A percentile compares a stretch with the other conserved stretches of the same genome.
Conservation (phyloP, 345 rosid genomes). For the Adansonia digitata region DNA sequence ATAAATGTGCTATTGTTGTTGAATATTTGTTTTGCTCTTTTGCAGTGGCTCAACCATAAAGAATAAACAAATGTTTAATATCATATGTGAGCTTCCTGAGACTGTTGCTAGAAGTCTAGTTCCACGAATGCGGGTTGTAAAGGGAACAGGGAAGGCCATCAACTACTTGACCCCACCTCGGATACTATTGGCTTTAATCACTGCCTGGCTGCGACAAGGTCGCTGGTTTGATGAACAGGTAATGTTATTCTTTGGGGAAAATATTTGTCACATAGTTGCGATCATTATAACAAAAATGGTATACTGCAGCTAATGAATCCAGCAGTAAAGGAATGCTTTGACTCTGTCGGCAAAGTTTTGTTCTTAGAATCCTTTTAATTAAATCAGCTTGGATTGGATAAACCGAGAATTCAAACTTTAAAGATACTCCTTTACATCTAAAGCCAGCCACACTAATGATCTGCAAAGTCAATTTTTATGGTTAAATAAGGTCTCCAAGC, state of each 20-base stretch:
- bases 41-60: conserved; percentile 73
- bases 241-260: conserved; percentile 10
- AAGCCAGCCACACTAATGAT: background rate
- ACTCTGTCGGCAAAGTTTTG: background rate
- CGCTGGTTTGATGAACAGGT: conserved; percentile 98
- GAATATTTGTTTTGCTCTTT: background rate
- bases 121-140: conserved; percentile 83
- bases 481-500: background rate
- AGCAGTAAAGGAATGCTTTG: background rate
- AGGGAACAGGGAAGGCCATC: conserved; percentile 74
- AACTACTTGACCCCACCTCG: conserved; percentile 89
- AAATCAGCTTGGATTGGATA: background rate
- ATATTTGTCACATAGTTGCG: background rate
- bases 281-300: too few species aligned
- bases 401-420: background rate
- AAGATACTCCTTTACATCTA: background rate
- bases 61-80: conserved; percentile 87
- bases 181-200: conserved; percentile 82
- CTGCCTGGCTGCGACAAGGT: conserved; percentile 86
- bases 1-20: background rate
- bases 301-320: too few species aligned
- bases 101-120: conserved; percentile 91
- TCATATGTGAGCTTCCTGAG: conserved; percentile 92
- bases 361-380: background rate
- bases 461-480: background rate